phyloP scores from a whole-genome alignment of 2,329 filamentous ascomycete genomes.

The Claviceps lovelessii region DNA sequence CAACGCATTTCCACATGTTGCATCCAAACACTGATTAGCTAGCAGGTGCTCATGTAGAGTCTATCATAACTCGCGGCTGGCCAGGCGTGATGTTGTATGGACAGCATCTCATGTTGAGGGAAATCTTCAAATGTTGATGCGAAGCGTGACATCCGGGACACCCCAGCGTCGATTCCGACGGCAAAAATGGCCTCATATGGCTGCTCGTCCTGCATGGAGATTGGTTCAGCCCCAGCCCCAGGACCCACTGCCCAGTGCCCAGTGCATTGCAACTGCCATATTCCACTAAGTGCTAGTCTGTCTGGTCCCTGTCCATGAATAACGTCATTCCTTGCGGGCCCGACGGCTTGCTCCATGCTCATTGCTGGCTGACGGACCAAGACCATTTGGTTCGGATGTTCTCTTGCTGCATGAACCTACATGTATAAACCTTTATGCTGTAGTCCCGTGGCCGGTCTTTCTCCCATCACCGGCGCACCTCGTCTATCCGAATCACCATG shows the following conservation, averaged over 20 bases:
- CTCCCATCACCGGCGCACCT: background rate
- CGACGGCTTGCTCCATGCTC: background rate
- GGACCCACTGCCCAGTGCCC: no score
- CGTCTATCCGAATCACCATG: slow-evolving; percentile 36
- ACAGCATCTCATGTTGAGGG: background rate
- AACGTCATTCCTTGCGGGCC: slow-evolving; percentile 1
- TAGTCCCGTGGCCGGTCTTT: background rate
- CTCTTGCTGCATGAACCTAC: background rate
- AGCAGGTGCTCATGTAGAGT: no score
- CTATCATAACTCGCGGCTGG: background rate
- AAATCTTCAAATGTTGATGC: background rate
- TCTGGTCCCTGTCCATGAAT: background rate
- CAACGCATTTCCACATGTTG: background rate
- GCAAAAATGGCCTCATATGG: no score
- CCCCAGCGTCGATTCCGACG: no score
- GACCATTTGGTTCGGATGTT: background rate
- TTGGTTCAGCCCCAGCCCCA: no score
- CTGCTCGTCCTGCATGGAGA: no score
- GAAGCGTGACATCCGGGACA: background rate
- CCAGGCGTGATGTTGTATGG: background rate
- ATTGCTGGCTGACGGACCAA: background rate
- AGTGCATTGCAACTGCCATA: background rate
- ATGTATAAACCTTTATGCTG: background rate
- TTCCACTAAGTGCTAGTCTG: no score
- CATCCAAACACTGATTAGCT: background rate